Evolutionary conservation across 305 asterid species (phyloP).

Genomic region (Fraxinus dipetala): DNA sequence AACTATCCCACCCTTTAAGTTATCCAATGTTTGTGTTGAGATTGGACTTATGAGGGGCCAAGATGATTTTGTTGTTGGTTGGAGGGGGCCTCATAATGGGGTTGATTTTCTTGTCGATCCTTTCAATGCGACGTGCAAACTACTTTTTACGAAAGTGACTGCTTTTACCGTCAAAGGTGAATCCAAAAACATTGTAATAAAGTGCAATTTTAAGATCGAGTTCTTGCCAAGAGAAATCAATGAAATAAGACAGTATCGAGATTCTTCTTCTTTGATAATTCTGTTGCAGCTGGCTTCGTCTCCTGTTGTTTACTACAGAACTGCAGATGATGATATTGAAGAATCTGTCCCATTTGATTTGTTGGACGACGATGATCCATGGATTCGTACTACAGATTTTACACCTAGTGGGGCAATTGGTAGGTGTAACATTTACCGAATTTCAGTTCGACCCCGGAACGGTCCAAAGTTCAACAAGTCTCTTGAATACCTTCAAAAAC

Average conservation of each 20-base stretch:
- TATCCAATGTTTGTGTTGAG: slow-evolving; percentile 58
- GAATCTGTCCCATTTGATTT: slow-evolving; percentile 64
- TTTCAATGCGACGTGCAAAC: slow-evolving; percentile 63
- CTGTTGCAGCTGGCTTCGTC: slow-evolving; percentile 66
- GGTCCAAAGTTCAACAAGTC: slow-evolving; percentile 44
- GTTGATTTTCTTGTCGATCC: slow-evolving; percentile 80
- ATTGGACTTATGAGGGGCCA: slow-evolving; percentile 54
- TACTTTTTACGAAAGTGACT: slow-evolving; percentile 59
- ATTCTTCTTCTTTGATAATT: slow-evolving; percentile 37
- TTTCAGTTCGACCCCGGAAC: slow-evolving; percentile 55
- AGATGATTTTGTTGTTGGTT: slow-evolving; percentile 65
- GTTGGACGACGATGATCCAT: slow-evolving; percentile 92
- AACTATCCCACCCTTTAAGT: slow-evolving; percentile 45
- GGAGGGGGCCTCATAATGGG: slow-evolving; percentile 61
- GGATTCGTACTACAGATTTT: slow-evolving; percentile 88
- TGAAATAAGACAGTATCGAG: slow-evolving; percentile 43
- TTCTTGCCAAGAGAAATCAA: slow-evolving; percentile 65
- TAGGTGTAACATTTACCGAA: slow-evolving; percentile 65
- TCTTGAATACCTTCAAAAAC: slow-evolving; percentile 39
- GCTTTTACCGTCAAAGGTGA: slow-evolving; percentile 55
- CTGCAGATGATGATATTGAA: slow-evolving; percentile 87
- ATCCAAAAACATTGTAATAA: slow-evolving; percentile 41
- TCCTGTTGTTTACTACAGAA: slow-evolving; percentile 68
- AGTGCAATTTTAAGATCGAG: slow-evolving; percentile 70
- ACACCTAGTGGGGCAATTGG: slow-evolving; percentile 78